Evolutionary conservation across 2,329 filamentous ascomycete genomes (phyloP).

Genomic region (Camillea tinctor): DNA sequence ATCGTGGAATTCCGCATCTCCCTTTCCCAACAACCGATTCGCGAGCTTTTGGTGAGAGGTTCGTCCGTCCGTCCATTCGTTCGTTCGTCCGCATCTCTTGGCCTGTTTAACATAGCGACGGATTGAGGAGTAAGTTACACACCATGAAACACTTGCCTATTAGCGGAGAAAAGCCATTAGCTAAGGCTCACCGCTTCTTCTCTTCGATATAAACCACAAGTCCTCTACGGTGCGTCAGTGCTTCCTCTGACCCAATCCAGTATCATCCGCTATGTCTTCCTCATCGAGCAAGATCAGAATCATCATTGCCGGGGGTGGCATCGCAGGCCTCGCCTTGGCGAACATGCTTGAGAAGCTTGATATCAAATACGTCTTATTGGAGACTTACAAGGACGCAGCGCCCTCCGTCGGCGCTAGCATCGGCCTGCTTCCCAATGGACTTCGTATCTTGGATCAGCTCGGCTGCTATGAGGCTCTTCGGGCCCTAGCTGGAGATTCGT

Average conservation of each 20-base stretch:
- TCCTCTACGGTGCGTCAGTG: neutral
- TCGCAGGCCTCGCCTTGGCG: slow-evolving; percentile 48
- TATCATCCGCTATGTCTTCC: neutral
- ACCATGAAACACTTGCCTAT: neutral
- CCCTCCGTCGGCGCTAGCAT: slow-evolving; percentile 49
- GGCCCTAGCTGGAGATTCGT: slow-evolving; percentile 16
- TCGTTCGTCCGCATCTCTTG: neutral
- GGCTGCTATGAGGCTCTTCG: slow-evolving; percentile 35
- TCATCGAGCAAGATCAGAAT: slow-evolving; percentile 30
- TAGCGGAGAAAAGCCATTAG: neutral
- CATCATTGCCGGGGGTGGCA: slow-evolving; percentile 48
- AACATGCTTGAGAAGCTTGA: slow-evolving; percentile 42
- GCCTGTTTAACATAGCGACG: neutral
- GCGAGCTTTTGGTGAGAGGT: neutral
- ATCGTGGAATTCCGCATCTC: neutral
- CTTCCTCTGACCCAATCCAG: neutral
- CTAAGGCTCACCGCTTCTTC: neutral
- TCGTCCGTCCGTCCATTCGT: too few species aligned
- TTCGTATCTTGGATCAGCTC: slow-evolving; percentile 50
- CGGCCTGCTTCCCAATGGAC: slow-evolving; percentile 41
- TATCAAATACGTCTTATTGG: slow-evolving; percentile 51
- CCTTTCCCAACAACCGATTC: neutral
- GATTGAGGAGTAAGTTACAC: neutral
- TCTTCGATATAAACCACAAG: neutral
- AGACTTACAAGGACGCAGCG: slow-evolving; percentile 40